A percentile compares a stretch with the other conserved stretches of the same genome.
Conservation (phyloP, 2,329 filamentous ascomycete genomes). For the Sporothrix curviconia region DNA sequence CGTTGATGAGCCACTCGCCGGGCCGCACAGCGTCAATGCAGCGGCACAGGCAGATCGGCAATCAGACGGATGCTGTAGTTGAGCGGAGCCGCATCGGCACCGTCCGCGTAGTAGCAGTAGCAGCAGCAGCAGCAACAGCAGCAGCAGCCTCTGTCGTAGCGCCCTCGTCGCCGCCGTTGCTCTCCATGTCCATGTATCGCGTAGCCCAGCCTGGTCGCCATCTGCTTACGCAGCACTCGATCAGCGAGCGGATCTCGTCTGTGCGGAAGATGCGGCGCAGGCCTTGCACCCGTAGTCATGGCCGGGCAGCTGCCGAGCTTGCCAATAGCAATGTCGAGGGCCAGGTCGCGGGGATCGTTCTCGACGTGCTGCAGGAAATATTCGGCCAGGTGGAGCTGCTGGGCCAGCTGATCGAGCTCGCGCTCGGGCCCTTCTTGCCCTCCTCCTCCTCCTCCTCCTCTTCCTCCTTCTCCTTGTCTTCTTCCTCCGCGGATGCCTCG, state of each 20-base stretch:
- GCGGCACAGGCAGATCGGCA: slow-evolving; percentile 61
- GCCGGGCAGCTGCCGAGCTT: slow-evolving; percentile 63
- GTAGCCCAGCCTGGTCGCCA: slow-evolving; percentile 74
- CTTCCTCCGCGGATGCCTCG: slow-evolving; percentile 18
- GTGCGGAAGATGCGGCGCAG: slow-evolving; percentile 58
- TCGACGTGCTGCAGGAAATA: slow-evolving; percentile 57
- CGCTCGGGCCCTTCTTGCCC: slow-evolving; percentile 36
- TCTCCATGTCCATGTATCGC: slow-evolving; percentile 56
- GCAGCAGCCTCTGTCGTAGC: neutral
- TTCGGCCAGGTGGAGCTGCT: slow-evolving; percentile 62
- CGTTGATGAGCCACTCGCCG: slow-evolving; percentile 65
- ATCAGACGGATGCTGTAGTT: slow-evolving; percentile 66
- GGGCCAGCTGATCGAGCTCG: slow-evolving; percentile 55
- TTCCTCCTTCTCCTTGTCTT: slow-evolving; percentile 16
- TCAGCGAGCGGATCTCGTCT: slow-evolving; percentile 63
- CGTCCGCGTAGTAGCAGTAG: too few species aligned
- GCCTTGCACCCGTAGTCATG: slow-evolving; percentile 51
- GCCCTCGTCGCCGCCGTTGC: slow-evolving; percentile 35
- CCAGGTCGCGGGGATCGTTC: slow-evolving; percentile 54
- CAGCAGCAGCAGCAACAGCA: slow-evolving; percentile 28
- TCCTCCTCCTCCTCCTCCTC: slow-evolving; percentile 22
- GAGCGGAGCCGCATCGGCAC: slow-evolving; percentile 46
- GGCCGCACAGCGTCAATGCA: slow-evolving; percentile 71
- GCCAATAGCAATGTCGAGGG: slow-evolving; percentile 61
- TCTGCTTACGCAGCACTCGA: slow-evolving; percentile 67